Evolutionary conservation across 306 rosid genomes (phyloP), one percentile per base, ranked within the genome.

Genomic region (Hippophae tibetana): DNA sequence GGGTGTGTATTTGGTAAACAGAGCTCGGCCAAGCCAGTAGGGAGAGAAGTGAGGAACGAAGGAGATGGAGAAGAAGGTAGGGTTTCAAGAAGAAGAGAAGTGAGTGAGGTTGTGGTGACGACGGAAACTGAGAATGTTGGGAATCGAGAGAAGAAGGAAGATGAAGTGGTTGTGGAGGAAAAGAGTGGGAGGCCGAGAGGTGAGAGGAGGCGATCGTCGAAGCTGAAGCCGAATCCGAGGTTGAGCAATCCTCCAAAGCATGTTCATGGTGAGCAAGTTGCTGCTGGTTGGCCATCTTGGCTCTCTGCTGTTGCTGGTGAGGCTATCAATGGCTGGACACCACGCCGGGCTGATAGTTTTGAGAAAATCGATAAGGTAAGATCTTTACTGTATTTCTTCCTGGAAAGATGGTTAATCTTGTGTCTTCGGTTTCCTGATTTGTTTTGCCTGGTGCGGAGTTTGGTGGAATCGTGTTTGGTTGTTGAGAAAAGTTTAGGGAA

Each of bases 281-380:
- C 99, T 4, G 96, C 99, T 25, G 99, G 99, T 0, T 92, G 99
- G 99, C 99, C 99, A 5, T 77, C 95, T 74, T 93, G 99, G 99
- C 86, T 93, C 63, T 92, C 95, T 46, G 86, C 90, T 63, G 90
- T 93, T 65, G 97, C 97, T 66, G 97, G 99, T 23, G 99, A 93
- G 76, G 97, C 99, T 46, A 86, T 92, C 68, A 86, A 84, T 40
- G 99, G 99, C 59, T 80, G 90, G 86, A 84, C 80, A 8, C 99
- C 99, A 10, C 81, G 97, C 48, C 84, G 95, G 1, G 97, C 97
- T 50, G 97, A 93, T 44, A 73, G 89, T 51, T 88, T 88, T 62
- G 90, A 93, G 88, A 93, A 93, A 84, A 86, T 93, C 50, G 94
- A 86, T 68, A 93, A 86, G 89, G 97, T 86, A 68, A 7, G 51